A percentile compares a stretch with the other conserved stretches of the same genome.
These are phyloP conservation scores for Raffaelea ambrosiae DNA, from an alignment of 2,329 filamentous ascomycete genomes.

Conservation along the genomic window DNA sequence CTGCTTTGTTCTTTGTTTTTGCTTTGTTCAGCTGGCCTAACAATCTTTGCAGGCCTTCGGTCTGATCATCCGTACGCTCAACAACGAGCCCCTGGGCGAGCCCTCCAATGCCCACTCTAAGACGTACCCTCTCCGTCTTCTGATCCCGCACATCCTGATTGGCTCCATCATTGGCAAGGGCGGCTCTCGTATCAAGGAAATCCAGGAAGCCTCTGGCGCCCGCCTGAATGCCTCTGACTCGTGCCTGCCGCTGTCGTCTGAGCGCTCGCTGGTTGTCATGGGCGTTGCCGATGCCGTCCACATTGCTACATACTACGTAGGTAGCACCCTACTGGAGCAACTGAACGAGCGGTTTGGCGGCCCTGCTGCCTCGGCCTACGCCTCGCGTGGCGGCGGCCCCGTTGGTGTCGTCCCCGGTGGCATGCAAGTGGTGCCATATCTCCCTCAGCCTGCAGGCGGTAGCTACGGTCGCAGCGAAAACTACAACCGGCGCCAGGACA, in stretches of 20 bases:
- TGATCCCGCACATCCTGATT: constrained; percentile 95
- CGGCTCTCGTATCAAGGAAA: constrained; percentile 91
- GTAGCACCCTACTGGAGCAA: constrained; percentile 95
- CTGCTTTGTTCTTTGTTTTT: not conserved
- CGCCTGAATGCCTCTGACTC: constrained; percentile 94
- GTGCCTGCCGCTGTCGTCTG: constrained; percentile 87
- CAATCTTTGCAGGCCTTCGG: constrained; percentile 66
- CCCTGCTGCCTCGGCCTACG: constrained; percentile 93
- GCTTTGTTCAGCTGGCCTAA: not conserved
- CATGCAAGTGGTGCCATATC: constrained; percentile 98
- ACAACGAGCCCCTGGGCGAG: constrained; percentile 86
- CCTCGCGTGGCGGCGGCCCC: constrained; percentile 85
- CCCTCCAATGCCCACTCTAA: constrained; percentile 90
- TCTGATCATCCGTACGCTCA: constrained; percentile 93
- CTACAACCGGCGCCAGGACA: constrained; percentile 67
- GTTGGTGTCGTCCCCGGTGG: constrained; percentile 91
- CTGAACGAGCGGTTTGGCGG: constrained; percentile 94
- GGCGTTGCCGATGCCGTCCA: constrained; percentile 97
- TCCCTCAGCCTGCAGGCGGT: constrained; percentile 84
- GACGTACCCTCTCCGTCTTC: constrained; percentile 89
- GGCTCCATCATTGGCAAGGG: constrained; percentile 98
- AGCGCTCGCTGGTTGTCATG: constrained; percentile 95
- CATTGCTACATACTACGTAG: constrained; percentile 98
- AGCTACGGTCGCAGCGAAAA: constrained; percentile 88
- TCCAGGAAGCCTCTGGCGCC: constrained; percentile 94